phyloP scores from a whole-genome alignment of 192 early-diverging fungal genomes.

The Ambispora gerdemannii region DNA sequence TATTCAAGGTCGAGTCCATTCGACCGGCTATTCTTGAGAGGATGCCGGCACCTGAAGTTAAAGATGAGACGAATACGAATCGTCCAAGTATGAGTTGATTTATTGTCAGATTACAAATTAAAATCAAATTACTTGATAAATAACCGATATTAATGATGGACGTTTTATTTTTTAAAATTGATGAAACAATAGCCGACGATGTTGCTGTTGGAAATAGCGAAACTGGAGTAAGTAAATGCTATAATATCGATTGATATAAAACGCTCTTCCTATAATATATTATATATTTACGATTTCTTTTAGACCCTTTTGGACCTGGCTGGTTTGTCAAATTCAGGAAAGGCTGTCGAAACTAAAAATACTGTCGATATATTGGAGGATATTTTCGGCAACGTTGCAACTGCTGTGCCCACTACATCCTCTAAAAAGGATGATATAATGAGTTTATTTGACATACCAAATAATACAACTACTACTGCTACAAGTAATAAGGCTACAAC shows the following conservation, averaged over 20 bases:
- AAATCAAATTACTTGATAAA: background rate
- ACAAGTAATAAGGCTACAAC: background rate
- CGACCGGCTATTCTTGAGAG: constrained; percentile 83
- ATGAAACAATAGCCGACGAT: constrained; percentile 10
- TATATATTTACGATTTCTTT: constrained; percentile 9
- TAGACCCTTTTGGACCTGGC: constrained; percentile 66
- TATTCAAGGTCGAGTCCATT: constrained; percentile 73
- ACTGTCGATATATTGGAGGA: constrained; percentile 66
- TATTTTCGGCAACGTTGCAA: constrained; percentile 63
- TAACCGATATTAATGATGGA: no score
- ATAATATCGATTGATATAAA: background rate
- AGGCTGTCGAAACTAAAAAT: background rate
- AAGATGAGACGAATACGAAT: constrained; percentile 33
- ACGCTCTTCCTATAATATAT: background rate
- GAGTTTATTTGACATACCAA: constrained; percentile 4
- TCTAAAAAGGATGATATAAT: constrained; percentile 30
- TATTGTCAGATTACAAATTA: background rate
- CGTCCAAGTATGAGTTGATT: constrained; percentile 17
- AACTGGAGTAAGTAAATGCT: background rate
- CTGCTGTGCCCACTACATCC: constrained; percentile 29
- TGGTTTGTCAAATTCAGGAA: constrained; percentile 36
- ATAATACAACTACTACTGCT: background rate
- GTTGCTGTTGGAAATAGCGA: background rate
- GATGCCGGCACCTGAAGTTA: constrained; percentile 83
- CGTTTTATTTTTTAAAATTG: background rate